Evolutionary conservation across 2,329 filamentous ascomycete genomes (phyloP), one percentile per base, ranked within the genome.

Genomic region (Epichloe bromicola): DNA sequence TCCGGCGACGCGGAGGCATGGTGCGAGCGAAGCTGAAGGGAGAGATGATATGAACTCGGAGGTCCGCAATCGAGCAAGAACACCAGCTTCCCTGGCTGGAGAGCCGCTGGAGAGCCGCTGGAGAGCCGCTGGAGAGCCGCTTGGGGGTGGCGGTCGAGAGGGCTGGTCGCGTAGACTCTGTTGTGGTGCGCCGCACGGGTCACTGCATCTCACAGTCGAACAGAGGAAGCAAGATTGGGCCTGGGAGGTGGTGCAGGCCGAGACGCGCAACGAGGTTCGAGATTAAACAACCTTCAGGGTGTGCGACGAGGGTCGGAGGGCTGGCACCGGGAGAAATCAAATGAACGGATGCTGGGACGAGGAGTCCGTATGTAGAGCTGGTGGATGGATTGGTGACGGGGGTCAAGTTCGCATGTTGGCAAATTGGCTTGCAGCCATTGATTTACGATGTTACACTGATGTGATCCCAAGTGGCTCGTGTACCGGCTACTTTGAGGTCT

Each of bases 1-100:
- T 58, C 57, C 66, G 63, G 58, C 65, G 65, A 59, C 65, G 65
- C 62, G 64, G 64, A 60, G 64, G 59, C 65, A 68, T 68, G 58
- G 53, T 61, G 60, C 56, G 59, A 48, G 60, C 56, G 59, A 48
- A 42, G 39, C 36, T 26, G 33, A 23, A 17, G 39, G 17, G 19
- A 37, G 12, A 33, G 3, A 56, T 56, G 47, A 51, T 53, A 52
- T 42, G 42, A 47, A 37, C 37, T 52, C 47, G 49, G 12, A 33
- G 38, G 49, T 52, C 30, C 19, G 52, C 30, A 49, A 49, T 30
- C 14, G 45, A 38, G 17, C n/a, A 36, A 38, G 19, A 11, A 38
- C 26, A 30, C 42, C 39, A 40, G 48, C 30, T 50, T 44, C 19
- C 37, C 20, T 12, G 46, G 51, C 44, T 47, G 50, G 20, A 30